These are phyloP conservation scores for Colletotrichum euphorbiae DNA, from an alignment of 2,329 filamentous ascomycete species.

Conservation along the genomic window DNA sequence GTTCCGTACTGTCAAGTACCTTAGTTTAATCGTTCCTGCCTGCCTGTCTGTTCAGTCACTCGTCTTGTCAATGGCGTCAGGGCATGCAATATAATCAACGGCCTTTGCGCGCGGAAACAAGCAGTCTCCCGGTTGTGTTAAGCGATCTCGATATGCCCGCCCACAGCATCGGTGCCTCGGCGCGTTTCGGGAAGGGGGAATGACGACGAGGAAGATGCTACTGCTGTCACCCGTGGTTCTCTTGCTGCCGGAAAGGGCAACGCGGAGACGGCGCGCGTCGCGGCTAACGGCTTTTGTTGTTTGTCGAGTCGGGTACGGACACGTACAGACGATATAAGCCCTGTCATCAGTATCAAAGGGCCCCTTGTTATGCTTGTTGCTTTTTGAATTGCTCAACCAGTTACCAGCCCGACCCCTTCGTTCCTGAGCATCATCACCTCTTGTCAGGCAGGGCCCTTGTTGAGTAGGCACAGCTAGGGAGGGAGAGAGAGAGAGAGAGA, in stretches of 20 bases:
- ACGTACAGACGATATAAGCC: slow-evolving; percentile 7
- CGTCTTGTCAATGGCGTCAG: slow-evolving; percentile 20
- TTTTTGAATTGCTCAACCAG: slow-evolving; percentile 3
- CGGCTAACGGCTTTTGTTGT: slow-evolving; percentile 28
- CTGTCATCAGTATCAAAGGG: background rate
- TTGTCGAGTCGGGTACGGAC: slow-evolving; percentile 28
- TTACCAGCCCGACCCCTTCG: slow-evolving; percentile 2
- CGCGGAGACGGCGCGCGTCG: slow-evolving; percentile 27
- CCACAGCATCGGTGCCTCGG: background rate
- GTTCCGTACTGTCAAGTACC: background rate
- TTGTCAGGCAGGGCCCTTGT: slow-evolving; percentile 10
- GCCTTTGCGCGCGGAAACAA: slow-evolving; percentile 5
- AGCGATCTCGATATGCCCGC: no score
- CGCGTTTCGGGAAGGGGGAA: no score
- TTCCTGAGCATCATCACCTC: slow-evolving; percentile 6
- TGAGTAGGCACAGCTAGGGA: background rate
- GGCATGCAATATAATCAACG: background rate
- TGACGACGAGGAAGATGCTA: no score
- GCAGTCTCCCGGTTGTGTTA: slow-evolving; percentile 1
- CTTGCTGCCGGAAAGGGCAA: background rate
- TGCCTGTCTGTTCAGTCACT: no score
- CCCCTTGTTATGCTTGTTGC: slow-evolving; percentile 12
- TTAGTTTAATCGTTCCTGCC: no score
- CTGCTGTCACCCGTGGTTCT: no score
- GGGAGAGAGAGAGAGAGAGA: no score